Evolutionary conservation across 2,329 filamentous ascomycete genomes (phyloP), one percentile per base, ranked within the genome.

Genomic region (Incumbomyces delicatus): DNA sequence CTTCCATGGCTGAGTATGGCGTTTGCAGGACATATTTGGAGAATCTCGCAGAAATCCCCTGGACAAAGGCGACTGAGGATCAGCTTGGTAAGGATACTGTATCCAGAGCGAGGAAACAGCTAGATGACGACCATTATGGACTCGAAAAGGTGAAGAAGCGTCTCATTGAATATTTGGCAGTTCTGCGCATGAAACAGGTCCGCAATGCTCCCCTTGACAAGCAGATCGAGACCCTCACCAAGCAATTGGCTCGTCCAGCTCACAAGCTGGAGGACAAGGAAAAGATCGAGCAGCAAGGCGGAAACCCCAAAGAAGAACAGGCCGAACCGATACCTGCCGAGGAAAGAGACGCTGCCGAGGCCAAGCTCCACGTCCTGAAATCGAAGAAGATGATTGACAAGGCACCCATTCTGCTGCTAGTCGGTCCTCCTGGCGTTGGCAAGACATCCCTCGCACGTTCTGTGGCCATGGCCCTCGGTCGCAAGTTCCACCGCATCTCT

Each of bases 101-200:
- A 47, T 74, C 77, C 49, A 77, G 76, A 56, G 92, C 92, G 6
- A 80, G 87, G 46, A 86, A 88, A 66, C 92, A 96, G 64, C 76
- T 98, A 5, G 88, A 98, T 59, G 83, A 94, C 53, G 92, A 98
- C 61, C 92, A 98, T 64, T 96, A 96, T 57, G 92, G 92, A 0
- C 72, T 98, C 12, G 88, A 96, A 51, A 94, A 90, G 66, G 90
- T 98, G 61, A 98, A 98, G 78, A 95, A 95, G 75, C 78, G 92
- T 36, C 67, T 98, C 17, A 75, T 98, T 4, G 94, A 96, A 64
- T 98, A 98, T 61, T 74, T 98, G 36, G 94, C 92, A 2, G 92
- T 98, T n/a, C 73, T 98, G 44, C 85, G 92, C 57, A 75, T 98
- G 47, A 98, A 96, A 73, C 89, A 95, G 62, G 81, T 85, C 17